Evolutionary conservation across 345 rosid genomes (phyloP), one percentile per base, ranked within the genome.

Genomic region (Bruguiera sexangula): DNA sequence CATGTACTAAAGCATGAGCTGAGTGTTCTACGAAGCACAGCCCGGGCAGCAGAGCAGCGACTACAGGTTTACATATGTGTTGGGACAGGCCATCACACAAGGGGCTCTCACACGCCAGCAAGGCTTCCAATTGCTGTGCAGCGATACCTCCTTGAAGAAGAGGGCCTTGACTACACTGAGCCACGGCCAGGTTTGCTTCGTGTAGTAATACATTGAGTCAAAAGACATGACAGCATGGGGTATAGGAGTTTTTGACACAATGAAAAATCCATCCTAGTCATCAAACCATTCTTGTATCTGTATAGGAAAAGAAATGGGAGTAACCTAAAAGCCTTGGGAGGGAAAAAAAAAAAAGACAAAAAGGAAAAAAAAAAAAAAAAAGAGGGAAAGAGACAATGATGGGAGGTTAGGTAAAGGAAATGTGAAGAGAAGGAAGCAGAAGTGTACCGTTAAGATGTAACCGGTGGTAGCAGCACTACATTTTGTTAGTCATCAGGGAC

Each of bases 141-240:
- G 82, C 86, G 87, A 13, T 92, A 89, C 74, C 84, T 96, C 31
- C 95, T 96, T 19, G 97, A 92, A 80, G 96, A 92, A 69, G 97
- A 95, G 85, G 85, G 92, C 76, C 96, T 96, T 31, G 90, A 86
- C 63, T 96, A 61, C 79, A 72, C 86, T 1, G 99, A 96, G 82
- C 91, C 99, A 16, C 98, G 92, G 78, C 89, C 98, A 1, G 99
- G 99, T 70, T 85, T 96, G 69, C 91, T 96, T 70, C 90, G 97
- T 64, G 97, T 96, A 69, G 85, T 90, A 81, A 77, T 96, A 73
- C 81, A 87, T 56, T 88, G 89, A 89, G 63, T 70, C 59, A 39
- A 61, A 31, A 71, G 69, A 67, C 80, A 31, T 36, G 73, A 73
- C 66, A 54, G 11, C 6, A 73, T 51, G 75, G 68, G 82, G 76